Evolutionary conservation across 2,329 filamentous ascomycete genomes (phyloP).

Genomic region (Capronia coronata): DNA sequence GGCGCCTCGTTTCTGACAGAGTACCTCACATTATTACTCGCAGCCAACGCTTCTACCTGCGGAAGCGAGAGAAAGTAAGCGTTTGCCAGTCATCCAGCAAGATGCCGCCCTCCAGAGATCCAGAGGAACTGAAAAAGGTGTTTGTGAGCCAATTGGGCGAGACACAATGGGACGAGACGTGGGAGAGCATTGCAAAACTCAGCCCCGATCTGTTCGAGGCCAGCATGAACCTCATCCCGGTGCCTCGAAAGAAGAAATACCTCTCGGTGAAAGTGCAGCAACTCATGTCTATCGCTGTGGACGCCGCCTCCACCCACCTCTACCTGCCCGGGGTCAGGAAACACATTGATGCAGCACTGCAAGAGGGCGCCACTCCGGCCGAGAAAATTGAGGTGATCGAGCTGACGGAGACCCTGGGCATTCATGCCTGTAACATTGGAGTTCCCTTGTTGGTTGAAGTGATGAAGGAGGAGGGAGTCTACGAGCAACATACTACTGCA

Average conservation of each 20-base stretch:
- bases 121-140: constrained; percentile 9
- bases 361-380: constrained; percentile 36
- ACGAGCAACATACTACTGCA: constrained; percentile 15
- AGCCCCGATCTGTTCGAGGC: constrained; percentile 16
- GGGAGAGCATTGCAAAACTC: constrained; percentile 20
- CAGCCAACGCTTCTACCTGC: too few relatives aligned
- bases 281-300: constrained; percentile 34
- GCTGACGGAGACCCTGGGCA: constrained; percentile 41
- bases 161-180: constrained; percentile 17
- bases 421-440: constrained; percentile 45
- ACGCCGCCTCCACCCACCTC: constrained; percentile 42
- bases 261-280: constrained; percentile 21
- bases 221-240: constrained; percentile 17
- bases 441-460: constrained; percentile 44
- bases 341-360: constrained; percentile 37
- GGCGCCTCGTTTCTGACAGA: too few relatives aligned
- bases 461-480: constrained; percentile 36
- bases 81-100: background rate
- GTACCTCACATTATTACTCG: too few relatives aligned
- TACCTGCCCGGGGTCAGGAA: constrained; percentile 40
- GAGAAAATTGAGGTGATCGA: constrained; percentile 46
- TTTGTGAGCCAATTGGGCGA: constrained; percentile 11
- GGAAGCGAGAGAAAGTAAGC: too few relatives aligned
- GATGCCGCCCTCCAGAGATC: constrained; percentile 2
- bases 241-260: constrained; percentile 16